Evolutionary conservation across 2,329 filamentous ascomycete species (phyloP).

Genomic region (Seiridium cupressi): DNA sequence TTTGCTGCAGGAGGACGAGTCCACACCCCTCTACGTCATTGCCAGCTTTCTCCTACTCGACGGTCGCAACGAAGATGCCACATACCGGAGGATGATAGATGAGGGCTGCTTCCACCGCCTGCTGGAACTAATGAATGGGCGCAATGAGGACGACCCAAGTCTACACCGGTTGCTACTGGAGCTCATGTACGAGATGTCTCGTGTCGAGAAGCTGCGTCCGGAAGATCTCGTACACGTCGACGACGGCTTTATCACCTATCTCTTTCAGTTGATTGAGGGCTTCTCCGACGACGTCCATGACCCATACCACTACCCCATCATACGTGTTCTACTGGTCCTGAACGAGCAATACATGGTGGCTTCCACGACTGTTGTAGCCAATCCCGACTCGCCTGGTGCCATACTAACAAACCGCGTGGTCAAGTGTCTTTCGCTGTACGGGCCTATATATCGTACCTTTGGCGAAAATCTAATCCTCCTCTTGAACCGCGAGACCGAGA

Average conservation of each 20-base stretch:
- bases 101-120: slow-evolving; percentile 83
- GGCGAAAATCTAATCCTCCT: slow-evolving; percentile 96
- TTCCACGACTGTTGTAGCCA: slow-evolving; percentile 50
- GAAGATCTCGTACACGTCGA: slow-evolving; percentile 75
- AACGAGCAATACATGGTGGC: slow-evolving; percentile 98
- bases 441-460: slow-evolving; percentile 84
- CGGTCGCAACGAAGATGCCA: slow-evolving; percentile 72
- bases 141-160: slow-evolving; percentile 62
- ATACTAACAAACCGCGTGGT: slow-evolving; percentile 88
- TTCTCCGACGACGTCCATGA: slow-evolving; percentile 84
- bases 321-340: slow-evolving; percentile 89
- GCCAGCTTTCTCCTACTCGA: slow-evolving; percentile 84
- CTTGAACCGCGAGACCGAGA: slow-evolving; percentile 91
- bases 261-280: slow-evolving; percentile 86
- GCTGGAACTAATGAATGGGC: slow-evolving; percentile 73
- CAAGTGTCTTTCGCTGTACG: slow-evolving; percentile 81
- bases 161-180: slow-evolving; percentile 82
- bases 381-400: slow-evolving; percentile 37
- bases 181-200: slow-evolving; percentile 92
- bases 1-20: slow-evolving; percentile 84
- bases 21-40: slow-evolving; percentile 76
- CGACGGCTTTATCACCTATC: slow-evolving; percentile 78
- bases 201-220: slow-evolving; percentile 76
- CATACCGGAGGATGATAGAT: slow-evolving; percentile 83
- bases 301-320: slow-evolving; percentile 93